Evolutionary conservation across 2,329 filamentous ascomycete species (phyloP), one percentile per base, ranked within the genome.

Genomic region (Aspergillus tubingensis): DNA sequence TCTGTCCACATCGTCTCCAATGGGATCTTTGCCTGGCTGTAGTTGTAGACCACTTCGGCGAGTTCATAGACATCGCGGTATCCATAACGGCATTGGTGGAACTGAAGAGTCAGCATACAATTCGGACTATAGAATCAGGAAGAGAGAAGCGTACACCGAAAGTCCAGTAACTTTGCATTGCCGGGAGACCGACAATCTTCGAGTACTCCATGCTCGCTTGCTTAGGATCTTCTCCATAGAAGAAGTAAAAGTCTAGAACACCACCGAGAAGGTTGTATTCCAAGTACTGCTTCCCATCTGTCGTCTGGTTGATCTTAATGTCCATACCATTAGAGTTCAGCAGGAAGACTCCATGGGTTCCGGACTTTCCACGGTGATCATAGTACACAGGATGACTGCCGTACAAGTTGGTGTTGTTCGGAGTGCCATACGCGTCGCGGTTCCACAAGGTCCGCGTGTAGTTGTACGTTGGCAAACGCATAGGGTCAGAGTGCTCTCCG

Each of bases 241-340:
- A 68, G 68, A 89, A 88, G 70, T 89, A 89, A 54, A 89, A 85
- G 73, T 94, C 91, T 2, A 95, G 72, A 19, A 93, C 83, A 8
- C 91, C 91, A 6, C 91, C 91, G 0, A 94, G 81, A 1, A 86
- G 86, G 72, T 93, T 91, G 77, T 93, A 95, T 75, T 93, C 89
- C 5, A 95, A 82, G 60, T 88, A 91, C 71, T 93, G 87, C 6
- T 84, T 81, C 7, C 82, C 80, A 23, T 80, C 74, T 5, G 80
- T 76, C 1, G 84, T 85, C 63, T 86, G 84, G 71, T 91, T 84
- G 72, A 93, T 87, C 67, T 88, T 88, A 72, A 93, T 82, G 62
- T 93, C 89, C 87, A 92, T 92, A 36, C 86, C 89, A 68, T 91
- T 89, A 11, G 86, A 88, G 74, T 91, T 91, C 64, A 90, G 76